Conservation (phyloP, 441 rosid species). For the Corymbia citriodora region DNA sequence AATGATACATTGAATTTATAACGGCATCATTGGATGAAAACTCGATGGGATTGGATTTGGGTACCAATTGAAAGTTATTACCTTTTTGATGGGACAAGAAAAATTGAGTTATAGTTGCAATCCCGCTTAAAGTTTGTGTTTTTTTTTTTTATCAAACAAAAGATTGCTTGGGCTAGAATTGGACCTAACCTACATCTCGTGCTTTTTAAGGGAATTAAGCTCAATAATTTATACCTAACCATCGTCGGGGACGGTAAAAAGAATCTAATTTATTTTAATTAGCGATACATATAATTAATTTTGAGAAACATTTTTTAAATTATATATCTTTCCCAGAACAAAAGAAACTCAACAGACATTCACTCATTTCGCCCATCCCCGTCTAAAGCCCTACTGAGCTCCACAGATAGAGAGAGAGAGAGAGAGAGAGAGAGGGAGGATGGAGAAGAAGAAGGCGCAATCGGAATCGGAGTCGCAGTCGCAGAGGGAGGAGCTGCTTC, state of each 20-base stretch:
- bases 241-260: no score
- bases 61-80: no score
- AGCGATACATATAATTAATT: neutral
- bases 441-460: conserved; percentile 60
- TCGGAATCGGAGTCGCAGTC: conserved; percentile 3
- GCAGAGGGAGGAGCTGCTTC: conserved; percentile 34
- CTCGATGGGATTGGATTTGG: neutral
- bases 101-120: no score
- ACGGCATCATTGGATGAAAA: no score
- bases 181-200: fast-evolving
- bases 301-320: no score
- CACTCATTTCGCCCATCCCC: neutral
- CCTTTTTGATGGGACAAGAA: no score
- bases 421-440: neutral
- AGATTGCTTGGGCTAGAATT: fast-evolving
- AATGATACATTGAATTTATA: no score
- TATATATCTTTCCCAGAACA: no score
- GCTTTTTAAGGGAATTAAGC: neutral
- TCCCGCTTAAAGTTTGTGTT: fast-evolving
- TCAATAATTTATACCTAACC: no score
- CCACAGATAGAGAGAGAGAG: neutral
- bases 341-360: neutral
- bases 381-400: neutral
- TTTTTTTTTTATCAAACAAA: neutral
- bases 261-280: no score